Percentiles rank a stretch among this genome's conserved stretches.
These are phyloP conservation scores for Sordaria brevicollis DNA, from an alignment of 495 filamentous ascomycete species.

Conservation along the genomic window DNA sequence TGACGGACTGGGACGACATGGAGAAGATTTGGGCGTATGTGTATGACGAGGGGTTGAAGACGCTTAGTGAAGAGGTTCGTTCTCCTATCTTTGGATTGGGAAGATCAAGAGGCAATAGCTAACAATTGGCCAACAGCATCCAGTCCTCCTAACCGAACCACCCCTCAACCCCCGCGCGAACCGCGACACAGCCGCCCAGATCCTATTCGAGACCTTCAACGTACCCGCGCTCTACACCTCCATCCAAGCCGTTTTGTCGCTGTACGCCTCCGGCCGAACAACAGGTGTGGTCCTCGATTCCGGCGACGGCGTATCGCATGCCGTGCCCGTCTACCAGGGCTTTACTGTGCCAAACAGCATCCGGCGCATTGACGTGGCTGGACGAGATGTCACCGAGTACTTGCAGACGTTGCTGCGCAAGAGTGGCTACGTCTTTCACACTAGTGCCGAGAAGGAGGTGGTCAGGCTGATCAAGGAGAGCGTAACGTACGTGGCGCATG, in stretches of 20 bases:
- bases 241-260: constrained; percentile 91
- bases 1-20: constrained; percentile 99
- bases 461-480: constrained; percentile 96
- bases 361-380: constrained; percentile 89
- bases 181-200: constrained; percentile 92
- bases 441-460: constrained; percentile 95
- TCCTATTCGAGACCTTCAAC: constrained; percentile 98
- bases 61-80: constrained; percentile 84
- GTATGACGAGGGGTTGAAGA: constrained; percentile 66
- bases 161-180: constrained; percentile 94
- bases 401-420: constrained; percentile 86
- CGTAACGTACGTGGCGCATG: constrained; percentile 79
- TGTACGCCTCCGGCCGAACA: constrained; percentile 93
- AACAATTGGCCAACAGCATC: constrained; percentile 49
- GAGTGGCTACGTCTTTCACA: constrained; percentile 89
- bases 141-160: constrained; percentile 91
- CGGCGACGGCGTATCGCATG: constrained; percentile 94
- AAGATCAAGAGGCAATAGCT: background rate
- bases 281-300: constrained; percentile 94
- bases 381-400: constrained; percentile 95
- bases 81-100: background rate
- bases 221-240: constrained; percentile 93
- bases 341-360: constrained; percentile 96
- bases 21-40: constrained; percentile 91
- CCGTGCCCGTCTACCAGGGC: constrained; percentile 94